Conservation (phyloP, 345 rosid genomes). For the Eucalyptus pumila region DNA sequence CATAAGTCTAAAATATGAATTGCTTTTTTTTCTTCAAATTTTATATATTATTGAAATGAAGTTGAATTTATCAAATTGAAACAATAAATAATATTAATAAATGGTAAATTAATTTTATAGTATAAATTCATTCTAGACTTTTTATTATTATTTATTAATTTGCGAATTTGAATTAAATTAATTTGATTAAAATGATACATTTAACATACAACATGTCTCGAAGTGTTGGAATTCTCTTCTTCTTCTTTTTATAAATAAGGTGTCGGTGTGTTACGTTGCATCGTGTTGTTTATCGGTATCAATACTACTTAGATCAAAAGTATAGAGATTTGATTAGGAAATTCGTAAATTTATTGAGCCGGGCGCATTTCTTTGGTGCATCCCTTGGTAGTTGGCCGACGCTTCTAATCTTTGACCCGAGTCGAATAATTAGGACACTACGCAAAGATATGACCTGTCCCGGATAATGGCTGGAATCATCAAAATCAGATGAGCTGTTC, state of each 20-base stretch:
- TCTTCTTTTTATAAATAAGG: no score
- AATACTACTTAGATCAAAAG: neutral
- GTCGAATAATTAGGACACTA: neutral
- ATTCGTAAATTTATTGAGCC: neutral
- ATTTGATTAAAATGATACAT: no score
- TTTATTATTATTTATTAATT: no score
- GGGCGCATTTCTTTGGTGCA: neutral
- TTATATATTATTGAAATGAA: no score
- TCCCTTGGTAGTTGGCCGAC: neutral
- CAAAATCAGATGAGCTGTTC: neutral
- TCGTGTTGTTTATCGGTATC: fast-evolving
- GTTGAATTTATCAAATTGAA: no score
- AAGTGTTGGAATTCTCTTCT: fast-evolving
- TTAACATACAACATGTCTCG: fast-evolving
- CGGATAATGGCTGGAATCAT: neutral
- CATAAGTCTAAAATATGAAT: no score
- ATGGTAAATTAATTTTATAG: fast-evolving
- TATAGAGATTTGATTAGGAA: neutral
- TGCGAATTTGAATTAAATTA: no score
- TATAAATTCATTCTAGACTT: fast-evolving
- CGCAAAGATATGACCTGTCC: neutral
- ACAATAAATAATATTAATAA: no score
- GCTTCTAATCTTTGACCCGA: neutral
- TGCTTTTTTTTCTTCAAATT: no score
- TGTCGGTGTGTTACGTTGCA: fast-evolving